Evolutionary conservation across 305 asterid species (phyloP).

Genomic region (Salvia sclarea): DNA sequence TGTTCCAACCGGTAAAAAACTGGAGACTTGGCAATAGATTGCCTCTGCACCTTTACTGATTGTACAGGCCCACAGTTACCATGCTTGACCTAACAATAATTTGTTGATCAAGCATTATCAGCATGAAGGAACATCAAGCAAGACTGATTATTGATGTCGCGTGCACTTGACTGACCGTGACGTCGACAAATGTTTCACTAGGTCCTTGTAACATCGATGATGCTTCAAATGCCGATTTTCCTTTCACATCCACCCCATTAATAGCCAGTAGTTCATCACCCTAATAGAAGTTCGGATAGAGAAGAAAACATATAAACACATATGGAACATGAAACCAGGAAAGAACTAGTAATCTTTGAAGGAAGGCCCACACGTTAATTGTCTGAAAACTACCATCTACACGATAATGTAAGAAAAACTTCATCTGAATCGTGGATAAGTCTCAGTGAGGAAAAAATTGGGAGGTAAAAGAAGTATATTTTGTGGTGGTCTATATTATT

Average conservation of each 20-base stretch:
- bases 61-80: slow-evolving; percentile 90
- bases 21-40: slow-evolving; percentile 88
- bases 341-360: slow-evolving; percentile 15
- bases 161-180: slow-evolving; percentile 54
- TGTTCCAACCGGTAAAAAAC: slow-evolving; percentile 88
- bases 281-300: slow-evolving; percentile 41
- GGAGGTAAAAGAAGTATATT: background rate
- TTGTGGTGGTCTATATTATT: background rate
- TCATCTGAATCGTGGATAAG: slow-evolving; percentile 17
- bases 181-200: slow-evolving; percentile 74
- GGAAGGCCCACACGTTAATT: slow-evolving; percentile 10
- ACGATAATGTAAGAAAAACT: slow-evolving; percentile 12
- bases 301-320: slow-evolving; percentile 16
- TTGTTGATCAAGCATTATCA: slow-evolving; percentile 27
- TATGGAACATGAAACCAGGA: slow-evolving; percentile 25
- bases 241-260: slow-evolving; percentile 80
- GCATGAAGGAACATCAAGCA: slow-evolving; percentile 31
- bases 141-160: slow-evolving; percentile 21
- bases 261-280: slow-evolving; percentile 88
- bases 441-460: background rate
- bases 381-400: background rate
- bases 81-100: slow-evolving; percentile 74
- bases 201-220: slow-evolving; percentile 92
- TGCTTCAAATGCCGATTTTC: slow-evolving; percentile 93
- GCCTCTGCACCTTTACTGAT: slow-evolving; percentile 76